Evolutionary conservation across 805 yeast species (phyloP), one percentile per base, ranked within the genome.

Genomic region (Yamadazyma sp.): DNA sequence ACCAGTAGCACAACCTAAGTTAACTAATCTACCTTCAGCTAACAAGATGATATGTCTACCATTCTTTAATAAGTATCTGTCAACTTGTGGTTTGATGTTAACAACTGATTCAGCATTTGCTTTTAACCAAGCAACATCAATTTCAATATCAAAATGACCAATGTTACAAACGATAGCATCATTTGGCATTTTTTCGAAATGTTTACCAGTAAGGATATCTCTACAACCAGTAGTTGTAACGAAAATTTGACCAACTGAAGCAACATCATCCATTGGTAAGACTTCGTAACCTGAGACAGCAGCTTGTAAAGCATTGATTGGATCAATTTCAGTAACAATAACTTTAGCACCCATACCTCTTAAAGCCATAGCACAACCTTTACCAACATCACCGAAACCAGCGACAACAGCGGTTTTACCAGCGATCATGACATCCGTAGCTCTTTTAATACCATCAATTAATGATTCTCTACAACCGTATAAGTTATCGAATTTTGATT

Each of bases 211-310:
- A 75, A 91, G 88, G 68, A 91, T 91, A 70, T 91, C 98, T 75
- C 98, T 87, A 78, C 97, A 88, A 65, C 98, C 98, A 51, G 98
- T 91, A 69, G 98, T 93, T 67, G 98, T 91, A 62, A 91, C 98
- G 54, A 91, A 93, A 70, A 91, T 85, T 78, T 93, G 98, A 69
- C 98, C 98, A 49, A 79, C 67, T 39, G 82, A 68, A 48, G 94
- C 88, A 69, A 87, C 98, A 60, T 87, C 95, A 44, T 86, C 93
- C 84, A 91, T 80, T 61, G 97, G 86, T 51, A 82, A 78, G 55
- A 91, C 98, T 76, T 89, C 95, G 80, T 82, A 93, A 68, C 98
- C 98, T 53, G 91, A 86, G 69, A 93, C 97, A 55, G 98, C 97
- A 54, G 98, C 98, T 78, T 91, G 98, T 60, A 91, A 78, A 53